Evolutionary conservation across 75 land plant species (phyloP), one percentile per base, ranked within the genome.

Genomic region (Selaginella tamariscina): DNA sequence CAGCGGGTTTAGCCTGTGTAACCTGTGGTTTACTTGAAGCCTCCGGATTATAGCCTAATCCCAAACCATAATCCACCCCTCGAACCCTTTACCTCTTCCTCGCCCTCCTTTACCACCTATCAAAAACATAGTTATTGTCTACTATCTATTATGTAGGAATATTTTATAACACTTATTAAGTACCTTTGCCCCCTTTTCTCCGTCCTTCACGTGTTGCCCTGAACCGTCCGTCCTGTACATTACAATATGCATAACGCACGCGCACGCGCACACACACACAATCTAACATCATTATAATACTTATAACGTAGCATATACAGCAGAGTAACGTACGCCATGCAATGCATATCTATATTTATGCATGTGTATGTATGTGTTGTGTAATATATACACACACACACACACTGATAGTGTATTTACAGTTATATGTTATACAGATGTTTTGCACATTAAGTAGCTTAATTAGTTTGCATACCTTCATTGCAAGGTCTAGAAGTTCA

Each of bases 391-490:
- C n/a, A n/a, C n/a, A n/a, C n/a, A n/a, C n/a, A 22, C 11, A 13
- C 64, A 70, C 2, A 69, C 26, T 60, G n/a, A n/a, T n/a, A n/a
- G n/a, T n/a, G n/a, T n/a, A n/a, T n/a, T n/a, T n/a, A n/a, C 49
- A 39, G 49, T 39, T 39, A 39, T 5, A 15, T 15, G 49, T 5
- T 5, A 15, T 39, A 39, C 15, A 39, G 49, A 39, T 5, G n/a
- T n/a, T n/a, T n/a, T n/a, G n/a, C n/a, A 39, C 11, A 39, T 5
- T 39, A 39, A 39, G 15, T 5, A 39, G 32, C 54, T 5, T 5
- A 39, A 39, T 57, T n/a, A n/a, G n/a, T n/a, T n/a, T n/a, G n/a
- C n/a, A n/a, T 70, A 89, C 98, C 96, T 94, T 94, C 98, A 94
- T 94, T 32, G 98, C 98, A 67, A 94, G 88, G 77, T 90, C 91